Conservation (phyloP, 495 filamentous ascomycete genomes). For the Penicillium tannophilum region DNA sequence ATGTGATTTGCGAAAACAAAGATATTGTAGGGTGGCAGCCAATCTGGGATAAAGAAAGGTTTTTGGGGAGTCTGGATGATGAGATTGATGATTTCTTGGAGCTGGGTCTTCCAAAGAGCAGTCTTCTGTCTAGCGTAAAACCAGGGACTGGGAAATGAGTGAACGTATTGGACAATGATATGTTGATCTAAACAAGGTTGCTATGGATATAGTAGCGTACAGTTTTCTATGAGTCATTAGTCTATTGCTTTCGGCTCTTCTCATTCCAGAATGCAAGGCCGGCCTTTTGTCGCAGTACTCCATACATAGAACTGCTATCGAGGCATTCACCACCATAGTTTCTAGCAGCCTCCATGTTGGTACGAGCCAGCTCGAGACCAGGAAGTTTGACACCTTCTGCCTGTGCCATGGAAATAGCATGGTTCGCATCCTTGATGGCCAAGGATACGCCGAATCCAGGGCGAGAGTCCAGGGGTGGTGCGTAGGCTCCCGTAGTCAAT, state of each 20-base stretch:
- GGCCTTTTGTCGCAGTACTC: constrained; percentile 43
- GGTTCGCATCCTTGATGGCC: constrained; percentile 50
- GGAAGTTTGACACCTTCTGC: constrained; percentile 40
- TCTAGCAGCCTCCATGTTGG: constrained; percentile 46
- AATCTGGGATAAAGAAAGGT: too few relatives aligned
- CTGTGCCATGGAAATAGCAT: constrained; percentile 41
- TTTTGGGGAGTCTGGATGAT: too few relatives aligned
- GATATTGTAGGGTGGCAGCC: too few relatives aligned
- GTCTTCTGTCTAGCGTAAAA: too few relatives aligned
- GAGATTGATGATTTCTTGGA: too few relatives aligned
- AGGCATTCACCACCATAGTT: constrained; percentile 46
- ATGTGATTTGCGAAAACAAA: too few relatives aligned
- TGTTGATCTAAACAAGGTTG: too few relatives aligned
- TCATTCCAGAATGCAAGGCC: constrained; percentile 50
- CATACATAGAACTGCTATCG: constrained; percentile 51
- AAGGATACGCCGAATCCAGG: constrained; percentile 49
- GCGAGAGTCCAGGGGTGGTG: constrained; percentile 42
- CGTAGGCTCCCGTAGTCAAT: constrained; percentile 47
- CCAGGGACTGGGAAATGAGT: too few relatives aligned
- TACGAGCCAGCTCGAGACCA: constrained; percentile 37
- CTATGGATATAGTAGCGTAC: background rate
- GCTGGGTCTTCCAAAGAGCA: too few relatives aligned
- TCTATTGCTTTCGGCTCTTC: constrained; percentile 41
- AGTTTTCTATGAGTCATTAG: background rate
- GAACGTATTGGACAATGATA: too few relatives aligned